Evolutionary conservation across 2,329 filamentous ascomycete genomes (phyloP).

Genomic region (Hypoxylon sp.): DNA sequence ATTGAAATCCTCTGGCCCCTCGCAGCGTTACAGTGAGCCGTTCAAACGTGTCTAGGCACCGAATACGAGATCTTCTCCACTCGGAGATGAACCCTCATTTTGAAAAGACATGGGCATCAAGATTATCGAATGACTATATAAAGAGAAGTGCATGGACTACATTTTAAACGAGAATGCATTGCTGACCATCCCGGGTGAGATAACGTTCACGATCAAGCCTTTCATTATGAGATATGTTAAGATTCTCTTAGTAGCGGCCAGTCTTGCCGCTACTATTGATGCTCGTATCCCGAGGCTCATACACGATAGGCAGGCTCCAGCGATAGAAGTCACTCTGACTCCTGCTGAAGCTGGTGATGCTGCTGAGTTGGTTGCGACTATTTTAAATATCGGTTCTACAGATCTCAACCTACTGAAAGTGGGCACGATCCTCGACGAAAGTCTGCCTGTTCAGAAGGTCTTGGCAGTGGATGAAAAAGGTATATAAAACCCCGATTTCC

Average conservation of each 20-base stretch:
- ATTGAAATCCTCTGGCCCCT: slow-evolving; percentile 1
- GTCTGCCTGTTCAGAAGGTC: slow-evolving; percentile 42
- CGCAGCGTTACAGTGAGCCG: slow-evolving; percentile 26
- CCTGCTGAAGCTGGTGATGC: slow-evolving; percentile 12
- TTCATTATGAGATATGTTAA: slow-evolving; percentile 22
- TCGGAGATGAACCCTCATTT: slow-evolving; percentile 26
- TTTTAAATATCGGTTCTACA: slow-evolving; percentile 41
- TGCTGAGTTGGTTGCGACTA: slow-evolving; percentile 44
- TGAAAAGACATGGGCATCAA: slow-evolving; percentile 4
- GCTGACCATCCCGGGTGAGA: neutral
- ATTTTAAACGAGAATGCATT: neutral
- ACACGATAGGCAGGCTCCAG: slow-evolving; percentile 6
- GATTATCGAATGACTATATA: slow-evolving; percentile 5
- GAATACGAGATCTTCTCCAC: slow-evolving; percentile 42
- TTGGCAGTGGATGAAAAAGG: slow-evolving; percentile 35
- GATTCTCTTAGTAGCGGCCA: slow-evolving; percentile 18
- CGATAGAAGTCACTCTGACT: slow-evolving; percentile 35
- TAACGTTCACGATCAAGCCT: neutral
- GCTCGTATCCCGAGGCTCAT: slow-evolving; percentile 6
- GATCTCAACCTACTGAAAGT: slow-evolving; percentile 48
- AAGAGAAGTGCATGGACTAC: neutral
- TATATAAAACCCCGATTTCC: slow-evolving; percentile 4
- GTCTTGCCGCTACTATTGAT: slow-evolving; percentile 14
- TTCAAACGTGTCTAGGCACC: slow-evolving; percentile 13
- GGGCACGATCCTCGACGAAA: slow-evolving; percentile 46